Percentiles rank a stretch among this genome's conserved stretches.
Evolutionary conservation across 495 filamentous ascomycete genomes (phyloP).

Genomic region (Chaetomium tenue): DNA sequence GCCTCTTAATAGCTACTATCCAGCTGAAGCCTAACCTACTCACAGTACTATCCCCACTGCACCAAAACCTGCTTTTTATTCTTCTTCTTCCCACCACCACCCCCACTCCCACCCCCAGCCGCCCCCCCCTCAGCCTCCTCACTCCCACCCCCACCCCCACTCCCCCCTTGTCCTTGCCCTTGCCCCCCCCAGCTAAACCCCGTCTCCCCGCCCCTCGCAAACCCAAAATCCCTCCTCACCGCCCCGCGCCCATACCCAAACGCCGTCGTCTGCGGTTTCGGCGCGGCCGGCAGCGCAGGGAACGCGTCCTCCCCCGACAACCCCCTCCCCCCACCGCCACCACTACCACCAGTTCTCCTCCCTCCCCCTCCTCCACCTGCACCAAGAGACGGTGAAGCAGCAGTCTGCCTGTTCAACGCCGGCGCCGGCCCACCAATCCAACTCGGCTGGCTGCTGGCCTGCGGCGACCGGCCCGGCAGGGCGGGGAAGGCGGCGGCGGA

Average conservation of each 20-base stretch:
- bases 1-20: no score
- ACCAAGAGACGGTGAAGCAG: no score
- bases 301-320: conserved; percentile 59
- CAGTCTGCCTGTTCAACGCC: conserved; percentile 15
- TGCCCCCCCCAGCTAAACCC: conserved; percentile 43
- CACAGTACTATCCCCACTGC: conserved; percentile 11
- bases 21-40: background rate
- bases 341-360: background rate
- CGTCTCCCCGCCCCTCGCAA: conserved; percentile 38
- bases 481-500: conserved; percentile 38
- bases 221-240: conserved; percentile 64
- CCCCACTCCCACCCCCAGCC: background rate
- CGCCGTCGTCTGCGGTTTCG: conserved; percentile 75
- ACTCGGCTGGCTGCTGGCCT: conserved; percentile 17
- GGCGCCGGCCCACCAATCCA: conserved; percentile 23
- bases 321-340: conserved; percentile 7
- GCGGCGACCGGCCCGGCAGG: conserved; percentile 33
- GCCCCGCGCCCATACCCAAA: conserved; percentile 68
- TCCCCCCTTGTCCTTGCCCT: conserved; percentile 13
- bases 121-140: background rate
- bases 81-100: conserved; percentile 14
- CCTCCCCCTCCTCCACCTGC: background rate
- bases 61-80: conserved; percentile 20
- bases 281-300: conserved; percentile 74
- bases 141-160: background rate